A percentile compares a stretch with the other conserved stretches of the same genome.
phyloP scores from a whole-genome alignment of 306 rosid species.

The Geum urbanum region DNA sequence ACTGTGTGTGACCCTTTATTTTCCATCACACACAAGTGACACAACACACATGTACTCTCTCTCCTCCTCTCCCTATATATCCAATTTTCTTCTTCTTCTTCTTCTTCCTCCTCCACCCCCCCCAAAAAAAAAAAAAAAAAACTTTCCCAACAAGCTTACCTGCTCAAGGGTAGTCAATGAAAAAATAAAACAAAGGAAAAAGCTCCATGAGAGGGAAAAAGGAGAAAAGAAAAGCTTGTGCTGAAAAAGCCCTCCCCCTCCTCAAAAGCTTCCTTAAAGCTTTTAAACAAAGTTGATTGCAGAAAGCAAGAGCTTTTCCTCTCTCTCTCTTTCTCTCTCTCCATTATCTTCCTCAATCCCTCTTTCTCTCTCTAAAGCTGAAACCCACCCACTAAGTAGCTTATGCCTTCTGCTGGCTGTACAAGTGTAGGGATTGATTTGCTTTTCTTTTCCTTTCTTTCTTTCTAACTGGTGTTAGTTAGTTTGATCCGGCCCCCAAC shows the following conservation, averaged over 20 bases:
- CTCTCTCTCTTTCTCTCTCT: conserved; percentile 14
- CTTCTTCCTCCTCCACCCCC: not conserved
- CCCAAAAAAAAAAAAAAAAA: conserved; percentile 8
- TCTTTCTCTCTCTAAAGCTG: conserved; percentile 12
- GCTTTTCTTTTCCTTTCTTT: not conserved
- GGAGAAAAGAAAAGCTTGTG: conserved; percentile 14
- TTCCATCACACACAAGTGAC: not conserved
- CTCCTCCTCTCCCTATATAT: too few species aligned
- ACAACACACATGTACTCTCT: too few species aligned
- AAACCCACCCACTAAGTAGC: conserved; percentile 14
- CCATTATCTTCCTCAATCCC: too few species aligned
- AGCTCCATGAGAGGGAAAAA: not conserved
- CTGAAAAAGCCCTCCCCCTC: conserved; percentile 30
- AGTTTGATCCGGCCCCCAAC: not conserved
- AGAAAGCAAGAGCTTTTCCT: conserved; percentile 55
- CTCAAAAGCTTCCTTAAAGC: conserved; percentile 26
- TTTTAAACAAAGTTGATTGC: conserved; percentile 61
- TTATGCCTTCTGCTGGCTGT: conserved; percentile 1
- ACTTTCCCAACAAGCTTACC: conserved; percentile 58
- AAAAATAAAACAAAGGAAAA: conserved; percentile 24
- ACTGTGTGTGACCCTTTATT: not conserved
- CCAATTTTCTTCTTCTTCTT: too few species aligned
- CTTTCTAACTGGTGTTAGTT: not conserved
- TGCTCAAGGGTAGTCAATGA: conserved; percentile 68
- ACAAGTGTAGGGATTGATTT: conserved; percentile 11